Conservation (phyloP, 139 green algal species). For the Chlamydomonas sp. region DNA sequence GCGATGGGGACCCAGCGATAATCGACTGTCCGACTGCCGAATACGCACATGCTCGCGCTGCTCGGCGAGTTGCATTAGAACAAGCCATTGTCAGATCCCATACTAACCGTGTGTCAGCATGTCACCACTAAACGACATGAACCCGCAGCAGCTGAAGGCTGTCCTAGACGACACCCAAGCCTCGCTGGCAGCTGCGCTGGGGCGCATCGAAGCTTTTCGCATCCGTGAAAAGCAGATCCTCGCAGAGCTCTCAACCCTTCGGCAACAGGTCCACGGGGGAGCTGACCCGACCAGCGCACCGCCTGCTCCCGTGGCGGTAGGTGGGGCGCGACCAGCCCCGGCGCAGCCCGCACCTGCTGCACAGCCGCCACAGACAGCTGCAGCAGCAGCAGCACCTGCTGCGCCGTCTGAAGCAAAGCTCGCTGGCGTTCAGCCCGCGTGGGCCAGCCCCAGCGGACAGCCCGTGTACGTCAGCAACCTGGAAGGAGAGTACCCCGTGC, state of each 20-base stretch:
- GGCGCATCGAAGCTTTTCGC: conserved; percentile 53
- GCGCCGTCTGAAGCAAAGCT: neutral
- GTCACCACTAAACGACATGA: neutral
- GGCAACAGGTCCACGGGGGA: conserved; percentile 38
- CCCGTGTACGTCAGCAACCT: conserved; percentile 29
- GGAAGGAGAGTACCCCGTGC: conserved; percentile 40
- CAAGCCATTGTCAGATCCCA: too few relatives aligned
- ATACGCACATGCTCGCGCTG: too few relatives aligned
- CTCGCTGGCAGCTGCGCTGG: conserved; percentile 48
- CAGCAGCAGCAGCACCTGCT: neutral
- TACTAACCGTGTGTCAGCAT: neutral
- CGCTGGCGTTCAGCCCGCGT: neutral
- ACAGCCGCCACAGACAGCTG: neutral
- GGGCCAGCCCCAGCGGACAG: conserved; percentile 8
- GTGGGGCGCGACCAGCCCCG: neutral
- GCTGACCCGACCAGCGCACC: neutral
- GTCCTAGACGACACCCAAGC: conserved; percentile 52
- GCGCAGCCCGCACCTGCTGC: neutral
- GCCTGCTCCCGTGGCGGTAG: neutral
- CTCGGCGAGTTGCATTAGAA: too few relatives aligned
- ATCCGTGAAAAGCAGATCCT: conserved; percentile 48
- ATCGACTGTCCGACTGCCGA: too few relatives aligned
- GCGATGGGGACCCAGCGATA: too few relatives aligned
- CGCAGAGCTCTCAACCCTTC: conserved; percentile 38
- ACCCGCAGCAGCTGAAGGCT: conserved; percentile 8